Percentiles rank a stretch among this genome's conserved stretches.
phyloP scores from a whole-genome alignment of 495 filamentous ascomycete genomes.

The Xylaria sp. region DNA sequence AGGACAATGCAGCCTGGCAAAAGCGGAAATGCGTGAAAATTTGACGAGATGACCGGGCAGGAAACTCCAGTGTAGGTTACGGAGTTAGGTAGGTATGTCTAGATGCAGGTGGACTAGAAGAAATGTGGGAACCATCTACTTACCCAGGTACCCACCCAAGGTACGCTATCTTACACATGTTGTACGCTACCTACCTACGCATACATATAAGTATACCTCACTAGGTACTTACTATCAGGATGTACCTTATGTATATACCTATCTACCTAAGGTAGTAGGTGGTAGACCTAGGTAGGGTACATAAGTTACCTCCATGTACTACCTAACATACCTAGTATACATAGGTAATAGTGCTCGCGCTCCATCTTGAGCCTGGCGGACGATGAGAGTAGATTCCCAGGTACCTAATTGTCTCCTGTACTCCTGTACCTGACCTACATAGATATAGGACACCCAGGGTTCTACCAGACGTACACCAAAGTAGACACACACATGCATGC shows the following conservation, averaged over 20 bases:
- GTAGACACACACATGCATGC: not conserved
- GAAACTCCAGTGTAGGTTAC: conserved; percentile 4
- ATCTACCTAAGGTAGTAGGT: too few species aligned
- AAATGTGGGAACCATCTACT: not conserved
- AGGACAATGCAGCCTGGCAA: conserved; percentile 22
- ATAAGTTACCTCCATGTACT: too few species aligned
- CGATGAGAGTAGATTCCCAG: not conserved
- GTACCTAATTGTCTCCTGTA: not conserved
- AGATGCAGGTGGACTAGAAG: not conserved
- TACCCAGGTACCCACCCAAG: not conserved
- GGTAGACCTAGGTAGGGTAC: too few species aligned
- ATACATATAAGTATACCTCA: too few species aligned
- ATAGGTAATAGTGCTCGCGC: too few species aligned
- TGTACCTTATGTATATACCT: too few species aligned
- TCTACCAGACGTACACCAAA: too few species aligned
- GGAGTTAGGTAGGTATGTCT: too few species aligned
- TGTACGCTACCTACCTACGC: too few species aligned
- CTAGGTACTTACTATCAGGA: too few species aligned
- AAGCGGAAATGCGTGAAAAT: conserved; percentile 28
- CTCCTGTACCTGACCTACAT: not conserved
- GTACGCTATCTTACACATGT: not conserved
- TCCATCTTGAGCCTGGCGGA: not conserved
- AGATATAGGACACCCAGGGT: too few species aligned
- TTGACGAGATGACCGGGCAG: conserved; percentile 11
- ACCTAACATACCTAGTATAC: too few species aligned